These are phyloP conservation scores for Graphium sp. DNA, from an alignment of 2,329 filamentous ascomycete genomes.

Conservation along the genomic window DNA sequence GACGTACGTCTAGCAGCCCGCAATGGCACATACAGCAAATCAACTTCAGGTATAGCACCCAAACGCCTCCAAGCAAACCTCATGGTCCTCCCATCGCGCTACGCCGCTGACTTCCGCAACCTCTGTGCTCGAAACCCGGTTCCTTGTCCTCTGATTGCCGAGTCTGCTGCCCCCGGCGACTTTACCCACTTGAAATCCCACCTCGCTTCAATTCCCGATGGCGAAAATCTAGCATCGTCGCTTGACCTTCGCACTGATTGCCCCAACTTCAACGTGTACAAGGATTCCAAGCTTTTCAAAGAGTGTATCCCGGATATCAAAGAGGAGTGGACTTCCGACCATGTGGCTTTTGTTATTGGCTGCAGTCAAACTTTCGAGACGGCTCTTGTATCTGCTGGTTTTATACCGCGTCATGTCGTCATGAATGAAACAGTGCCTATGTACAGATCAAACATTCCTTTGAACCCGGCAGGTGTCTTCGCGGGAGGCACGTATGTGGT, in stretches of 20 bases:
- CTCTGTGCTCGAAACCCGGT: slow-evolving; percentile 46
- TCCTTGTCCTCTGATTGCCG: slow-evolving; percentile 41
- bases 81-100: slow-evolving; percentile 36
- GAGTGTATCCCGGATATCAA: slow-evolving; percentile 23
- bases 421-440: slow-evolving; percentile 38
- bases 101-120: slow-evolving; percentile 38
- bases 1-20: slow-evolving; percentile 26
- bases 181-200: slow-evolving; percentile 19
- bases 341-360: slow-evolving; percentile 46
- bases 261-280: slow-evolving; percentile 41
- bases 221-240: slow-evolving; percentile 16
- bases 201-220: slow-evolving; percentile 8
- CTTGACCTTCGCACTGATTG: slow-evolving; percentile 41
- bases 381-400: slow-evolving; percentile 29
- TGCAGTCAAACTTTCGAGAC: slow-evolving; percentile 48
- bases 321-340: slow-evolving; percentile 35
- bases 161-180: slow-evolving; percentile 22
- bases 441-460: slow-evolving; percentile 39
- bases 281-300: slow-evolving; percentile 22
- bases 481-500: slow-evolving; percentile 36
- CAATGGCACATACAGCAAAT: slow-evolving; percentile 17
- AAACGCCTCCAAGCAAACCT: slow-evolving; percentile 45
- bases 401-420: slow-evolving; percentile 31
- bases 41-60: slow-evolving; percentile 37
- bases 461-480: slow-evolving; percentile 42